These are phyloP conservation scores for Euphorbia peplus DNA, from an alignment of 345 rosid species.

Conservation along the genomic window DNA sequence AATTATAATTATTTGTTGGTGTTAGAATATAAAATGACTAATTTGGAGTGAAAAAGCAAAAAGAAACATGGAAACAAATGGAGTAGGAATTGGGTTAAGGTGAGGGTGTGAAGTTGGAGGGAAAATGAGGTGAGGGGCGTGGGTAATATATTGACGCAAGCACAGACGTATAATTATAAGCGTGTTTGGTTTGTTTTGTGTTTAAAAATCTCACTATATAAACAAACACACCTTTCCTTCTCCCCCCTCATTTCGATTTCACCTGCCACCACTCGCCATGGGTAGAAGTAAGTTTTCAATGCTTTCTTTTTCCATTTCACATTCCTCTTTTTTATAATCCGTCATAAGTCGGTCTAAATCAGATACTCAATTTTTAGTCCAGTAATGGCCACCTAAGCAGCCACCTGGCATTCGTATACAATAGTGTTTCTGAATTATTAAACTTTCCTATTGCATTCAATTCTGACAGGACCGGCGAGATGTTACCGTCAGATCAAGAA, in stretches of 20 bases:
- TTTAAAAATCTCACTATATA: not conserved
- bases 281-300: constrained; percentile 47
- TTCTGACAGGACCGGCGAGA: constrained; percentile 25
- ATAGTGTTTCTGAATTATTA: too few species aligned
- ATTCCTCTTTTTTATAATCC: too few species aligned
- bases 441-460: not conserved
- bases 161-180: not conserved
- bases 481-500: constrained; percentile 59
- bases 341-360: too few species aligned
- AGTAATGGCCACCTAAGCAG: too few species aligned
- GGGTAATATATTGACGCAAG: not conserved
- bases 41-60: too few species aligned
- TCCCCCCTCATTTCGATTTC: not conserved
- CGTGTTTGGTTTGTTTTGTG: too few species aligned
- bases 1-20: too few species aligned
- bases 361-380: too few species aligned
- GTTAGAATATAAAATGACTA: too few species aligned
- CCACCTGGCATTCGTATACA: too few species aligned
- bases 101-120: not conserved
- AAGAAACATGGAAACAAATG: too few species aligned
- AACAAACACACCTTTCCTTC: not conserved
- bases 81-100: too few species aligned
- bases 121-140: not conserved
- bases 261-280: constrained; percentile 37
- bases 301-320: not conserved